Conservation (phyloP, 2,329 filamentous ascomycete species). For the Alternaria viburni region DNA sequence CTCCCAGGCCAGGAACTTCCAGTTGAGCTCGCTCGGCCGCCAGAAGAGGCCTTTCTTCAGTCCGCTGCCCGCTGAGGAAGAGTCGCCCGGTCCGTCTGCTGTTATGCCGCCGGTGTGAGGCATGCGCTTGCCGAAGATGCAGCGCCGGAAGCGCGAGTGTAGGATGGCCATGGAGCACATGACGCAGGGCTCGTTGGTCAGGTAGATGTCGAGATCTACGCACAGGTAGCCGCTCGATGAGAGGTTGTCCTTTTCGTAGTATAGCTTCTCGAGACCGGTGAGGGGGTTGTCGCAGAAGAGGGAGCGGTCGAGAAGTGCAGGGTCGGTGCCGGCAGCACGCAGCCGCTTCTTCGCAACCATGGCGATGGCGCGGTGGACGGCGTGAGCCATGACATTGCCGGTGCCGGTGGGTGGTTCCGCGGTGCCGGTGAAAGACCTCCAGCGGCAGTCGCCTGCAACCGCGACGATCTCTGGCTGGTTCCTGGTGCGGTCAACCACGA, state of each 20-base stretch:
- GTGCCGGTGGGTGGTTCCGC: constrained; percentile 45
- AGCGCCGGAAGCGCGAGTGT: constrained; percentile 88
- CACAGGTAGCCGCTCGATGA: constrained; percentile 87
- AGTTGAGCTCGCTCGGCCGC: constrained; percentile 77
- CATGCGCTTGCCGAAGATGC: constrained; percentile 83
- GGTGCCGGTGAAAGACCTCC: constrained; percentile 54
- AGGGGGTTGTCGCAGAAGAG: constrained; percentile 73
- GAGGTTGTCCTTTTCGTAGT: constrained; percentile 67
- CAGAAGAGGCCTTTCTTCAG: constrained; percentile 68
- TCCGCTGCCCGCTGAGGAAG: constrained; percentile 20
- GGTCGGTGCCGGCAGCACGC: constrained; percentile 42
- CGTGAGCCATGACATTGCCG: constrained; percentile 79
- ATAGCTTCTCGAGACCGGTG: constrained; percentile 67
- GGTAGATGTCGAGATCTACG: constrained; percentile 89
- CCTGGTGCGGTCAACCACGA: constrained; percentile 68
- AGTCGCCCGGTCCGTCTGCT: constrained; percentile 62
- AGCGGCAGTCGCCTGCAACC: constrained; percentile 78
- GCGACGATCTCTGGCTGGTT: constrained; percentile 65
- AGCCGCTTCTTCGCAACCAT: constrained; percentile 72
- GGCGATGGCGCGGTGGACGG: constrained; percentile 78
- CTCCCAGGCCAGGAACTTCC: constrained; percentile 84
- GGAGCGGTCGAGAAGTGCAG: constrained; percentile 37
- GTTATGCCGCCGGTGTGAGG: constrained; percentile 80
- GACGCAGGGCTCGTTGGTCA: constrained; percentile 94
- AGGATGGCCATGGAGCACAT: constrained; percentile 98